Base-by-base conservation (phyloP, 192 early-diverging fungal genomes). In the Backusella luteola region DNA sequence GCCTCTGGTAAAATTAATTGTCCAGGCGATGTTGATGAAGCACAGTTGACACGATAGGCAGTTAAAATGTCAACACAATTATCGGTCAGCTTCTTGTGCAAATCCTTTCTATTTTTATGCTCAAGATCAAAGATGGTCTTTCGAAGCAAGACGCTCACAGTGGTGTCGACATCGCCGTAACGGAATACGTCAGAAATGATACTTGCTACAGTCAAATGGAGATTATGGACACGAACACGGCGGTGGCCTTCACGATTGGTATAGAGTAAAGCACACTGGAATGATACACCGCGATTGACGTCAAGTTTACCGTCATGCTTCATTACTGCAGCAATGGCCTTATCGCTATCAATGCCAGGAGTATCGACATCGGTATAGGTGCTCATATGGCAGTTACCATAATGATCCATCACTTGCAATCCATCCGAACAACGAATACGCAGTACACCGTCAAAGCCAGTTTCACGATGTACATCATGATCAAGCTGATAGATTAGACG, bases 1-100 rank as follows among this genome's bases (percentile, higher is more conserved):
- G 95, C 91, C 79, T 99, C 98, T 34, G 98, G 97, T 67, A 99
- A 85, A 76, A 99, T 99, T 8, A 99, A 87, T 86, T 97, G 98
- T 34, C 96, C 97, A 4, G 97, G 93, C 7, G 95, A 90, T 8
- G 94, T 97, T 11, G 94, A 90, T 6, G 94, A 90, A 4, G 97
- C 97, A 76, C 94, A 97, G 79, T 99, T 92, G 74, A 90, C 93
- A 67, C 98, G 94, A 77, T 99, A 99, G 0, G 96, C 85, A 8
- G 94, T 89, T 39, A 99, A 82, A 66, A 99, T 90, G 76, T 95
- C 93, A 59, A 96, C 93, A 78, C 96, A 98, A 69, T 86, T 88
- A 29, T 98, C 94, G 1, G 93, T 93, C 73, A 99, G 81, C 56
- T 91, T 88, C 19, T 97, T 96, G 34, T 96, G 92, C 23, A 98